Evolutionary conservation across 129 eudicot genomes (phyloP).

Genomic region (Pittosporum tobira): DNA sequence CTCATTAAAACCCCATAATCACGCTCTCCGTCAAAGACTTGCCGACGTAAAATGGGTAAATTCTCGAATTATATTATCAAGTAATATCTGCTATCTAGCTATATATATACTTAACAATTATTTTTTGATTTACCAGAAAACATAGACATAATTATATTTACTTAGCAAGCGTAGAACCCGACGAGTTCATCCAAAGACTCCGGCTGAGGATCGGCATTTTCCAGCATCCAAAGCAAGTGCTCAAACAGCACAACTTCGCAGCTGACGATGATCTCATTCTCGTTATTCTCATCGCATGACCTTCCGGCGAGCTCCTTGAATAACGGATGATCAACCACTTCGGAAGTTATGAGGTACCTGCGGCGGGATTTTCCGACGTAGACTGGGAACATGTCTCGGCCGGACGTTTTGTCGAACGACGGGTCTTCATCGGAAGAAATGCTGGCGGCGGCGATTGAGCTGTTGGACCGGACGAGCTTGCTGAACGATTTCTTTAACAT

Average conservation of each 20-base stretch:
- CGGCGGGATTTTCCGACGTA: constrained; percentile 70
- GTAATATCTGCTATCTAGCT: neutral
- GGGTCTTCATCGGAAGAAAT: constrained; percentile 10
- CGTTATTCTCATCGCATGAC: constrained; percentile 28
- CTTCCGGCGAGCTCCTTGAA: constrained; percentile 55
- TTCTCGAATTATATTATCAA: neutral
- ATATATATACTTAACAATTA: neutral
- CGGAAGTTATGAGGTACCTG: constrained; percentile 43
- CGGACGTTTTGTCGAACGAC: neutral
- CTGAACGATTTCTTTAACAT: constrained; percentile 51
- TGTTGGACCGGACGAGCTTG: constrained; percentile 28
- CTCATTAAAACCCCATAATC: neutral
- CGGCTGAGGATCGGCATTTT: constrained; percentile 70
- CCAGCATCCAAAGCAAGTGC: constrained; percentile 83
- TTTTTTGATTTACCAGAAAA: neutral
- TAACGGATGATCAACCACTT: constrained; percentile 56
- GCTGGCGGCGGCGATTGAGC: constrained; percentile 20
- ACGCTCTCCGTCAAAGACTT: neutral
- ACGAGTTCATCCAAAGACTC: constrained; percentile 65
- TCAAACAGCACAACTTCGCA: constrained; percentile 79
- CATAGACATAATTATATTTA: neutral
- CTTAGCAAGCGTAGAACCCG: constrained; percentile 50
- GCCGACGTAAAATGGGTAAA: neutral
- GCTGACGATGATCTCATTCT: constrained; percentile 27
- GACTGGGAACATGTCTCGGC: constrained; percentile 31